phyloP scores from a whole-genome alignment of 768 basidiomycete genomes.

The Phallus indusiatus region DNA sequence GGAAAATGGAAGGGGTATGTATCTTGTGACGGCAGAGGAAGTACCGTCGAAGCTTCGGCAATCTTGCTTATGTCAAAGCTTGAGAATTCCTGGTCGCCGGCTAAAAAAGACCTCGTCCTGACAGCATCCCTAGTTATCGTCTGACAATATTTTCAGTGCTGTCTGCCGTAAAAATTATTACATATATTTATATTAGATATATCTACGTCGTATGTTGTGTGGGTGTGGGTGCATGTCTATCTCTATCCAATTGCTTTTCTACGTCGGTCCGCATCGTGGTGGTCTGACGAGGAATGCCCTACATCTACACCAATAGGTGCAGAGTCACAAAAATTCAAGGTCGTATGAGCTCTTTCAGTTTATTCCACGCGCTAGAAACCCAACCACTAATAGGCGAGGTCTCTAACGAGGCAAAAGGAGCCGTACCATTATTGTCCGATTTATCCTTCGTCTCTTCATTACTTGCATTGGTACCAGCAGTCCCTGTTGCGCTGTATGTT shows the following conservation, averaged over 20 bases:
- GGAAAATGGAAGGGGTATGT: background rate
- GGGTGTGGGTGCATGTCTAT: background rate
- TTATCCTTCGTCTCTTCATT: conserved; percentile 11
- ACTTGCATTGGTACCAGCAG: background rate
- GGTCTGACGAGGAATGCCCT: conserved; percentile 1
- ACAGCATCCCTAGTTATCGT: background rate
- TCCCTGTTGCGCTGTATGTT: conserved; percentile 10
- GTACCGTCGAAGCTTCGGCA: background rate
- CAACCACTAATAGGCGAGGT: conserved; percentile 45
- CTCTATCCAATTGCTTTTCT: conserved; percentile 11
- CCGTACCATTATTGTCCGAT: conserved; percentile 63
- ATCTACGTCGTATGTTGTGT: background rate
- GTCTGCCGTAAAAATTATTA: background rate
- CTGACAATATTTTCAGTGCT: background rate
- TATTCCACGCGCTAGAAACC: conserved; percentile 62
- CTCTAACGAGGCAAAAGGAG: conserved; percentile 49
- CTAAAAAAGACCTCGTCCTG: background rate
- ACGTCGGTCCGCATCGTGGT: conserved; percentile 10
- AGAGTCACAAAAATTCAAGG: conserved; percentile 11
- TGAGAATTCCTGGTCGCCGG: background rate
- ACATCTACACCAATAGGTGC: background rate
- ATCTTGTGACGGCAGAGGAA: background rate
- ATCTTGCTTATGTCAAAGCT: background rate
- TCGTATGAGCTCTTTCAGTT: conserved; percentile 59
- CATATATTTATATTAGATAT: background rate